Conservation (phyloP, 139 green algal species). For the Volvox africanus region DNA sequence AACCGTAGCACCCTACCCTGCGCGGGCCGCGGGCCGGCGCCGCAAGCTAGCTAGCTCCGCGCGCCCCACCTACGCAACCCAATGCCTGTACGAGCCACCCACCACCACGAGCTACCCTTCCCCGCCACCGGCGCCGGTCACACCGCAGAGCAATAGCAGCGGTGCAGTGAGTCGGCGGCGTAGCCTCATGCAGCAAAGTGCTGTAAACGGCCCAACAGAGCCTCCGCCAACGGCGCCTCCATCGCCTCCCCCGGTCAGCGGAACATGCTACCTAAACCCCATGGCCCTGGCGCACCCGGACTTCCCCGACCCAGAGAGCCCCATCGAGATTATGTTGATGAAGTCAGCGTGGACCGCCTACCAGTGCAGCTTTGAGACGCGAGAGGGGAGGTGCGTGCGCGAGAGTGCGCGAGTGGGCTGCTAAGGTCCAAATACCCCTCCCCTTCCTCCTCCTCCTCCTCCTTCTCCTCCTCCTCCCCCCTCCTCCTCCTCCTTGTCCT, state of each 20-base stretch:
- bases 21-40: not conserved
- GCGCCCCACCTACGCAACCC: not conserved
- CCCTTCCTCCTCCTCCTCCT: not conserved
- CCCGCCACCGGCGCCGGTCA: not conserved
- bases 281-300: not conserved
- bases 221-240: not conserved
- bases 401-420: too few relatives aligned
- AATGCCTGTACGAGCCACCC: conserved; percentile 34
- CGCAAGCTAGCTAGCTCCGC: not conserved
- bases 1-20: not conserved
- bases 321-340: conserved; percentile 37
- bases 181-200: not conserved
- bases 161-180: not conserved
- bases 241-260: not conserved
- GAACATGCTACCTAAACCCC: conserved; percentile 41
- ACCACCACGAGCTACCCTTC: not conserved
- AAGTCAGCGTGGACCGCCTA: conserved; percentile 6
- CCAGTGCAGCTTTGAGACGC: conserved; percentile 34
- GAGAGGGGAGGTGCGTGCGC: not conserved
- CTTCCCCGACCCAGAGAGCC: conserved; percentile 11
- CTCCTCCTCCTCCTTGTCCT: not conserved
- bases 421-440: not conserved
- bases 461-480: not conserved
- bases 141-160: not conserved
- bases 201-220: too few relatives aligned